Percentiles rank a stretch among this genome's conserved stretches.
phyloP scores from a whole-genome alignment of 768 basidiomycete species.

The Lactarius psammicola region DNA sequence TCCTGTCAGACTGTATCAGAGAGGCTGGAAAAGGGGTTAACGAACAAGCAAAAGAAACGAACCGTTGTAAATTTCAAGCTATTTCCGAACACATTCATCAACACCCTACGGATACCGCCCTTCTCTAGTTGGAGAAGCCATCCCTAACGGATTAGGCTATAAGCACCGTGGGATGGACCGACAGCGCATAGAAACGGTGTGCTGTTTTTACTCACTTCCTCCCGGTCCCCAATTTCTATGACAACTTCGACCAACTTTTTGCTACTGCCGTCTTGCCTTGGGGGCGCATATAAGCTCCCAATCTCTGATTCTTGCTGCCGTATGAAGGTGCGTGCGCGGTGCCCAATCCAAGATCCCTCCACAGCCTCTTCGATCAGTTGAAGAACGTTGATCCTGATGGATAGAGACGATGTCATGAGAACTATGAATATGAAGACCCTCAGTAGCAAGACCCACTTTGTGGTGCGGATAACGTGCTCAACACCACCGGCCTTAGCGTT shows the following conservation, averaged over 20 bases:
- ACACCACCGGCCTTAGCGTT: constrained; percentile 76
- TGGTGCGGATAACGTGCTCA: constrained; percentile 69
- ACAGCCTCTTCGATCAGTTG: constrained; percentile 86
- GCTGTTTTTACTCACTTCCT: constrained; percentile 48
- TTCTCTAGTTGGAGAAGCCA: constrained; percentile 89
- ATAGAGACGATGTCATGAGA: not conserved
- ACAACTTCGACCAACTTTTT: constrained; percentile 75
- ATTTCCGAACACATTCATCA: constrained; percentile 96
- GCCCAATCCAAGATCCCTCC: constrained; percentile 93
- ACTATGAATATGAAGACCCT: not conserved
- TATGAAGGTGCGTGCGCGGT: constrained; percentile 73
- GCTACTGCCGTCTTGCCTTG: constrained; percentile 49
- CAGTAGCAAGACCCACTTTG: constrained; percentile 45
- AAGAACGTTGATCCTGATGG: constrained; percentile 63
- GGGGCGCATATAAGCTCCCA: constrained; percentile 90
- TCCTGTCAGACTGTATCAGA: constrained; percentile 44
- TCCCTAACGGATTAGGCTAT: constrained; percentile 46
- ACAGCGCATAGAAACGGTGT: not conserved
- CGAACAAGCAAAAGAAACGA: constrained; percentile 30
- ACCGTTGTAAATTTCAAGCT: constrained; percentile 90
- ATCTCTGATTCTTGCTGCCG: constrained; percentile 67
- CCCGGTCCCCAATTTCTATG: constrained; percentile 75
- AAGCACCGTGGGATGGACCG: not conserved
- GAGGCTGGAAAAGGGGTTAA: not conserved
- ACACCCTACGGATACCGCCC: constrained; percentile 84